Percentiles rank a stretch among this genome's conserved stretches.
phyloP scores from a whole-genome alignment of 768 basidiomycete genomes.

The Hydnomerulius pinastri region DNA sequence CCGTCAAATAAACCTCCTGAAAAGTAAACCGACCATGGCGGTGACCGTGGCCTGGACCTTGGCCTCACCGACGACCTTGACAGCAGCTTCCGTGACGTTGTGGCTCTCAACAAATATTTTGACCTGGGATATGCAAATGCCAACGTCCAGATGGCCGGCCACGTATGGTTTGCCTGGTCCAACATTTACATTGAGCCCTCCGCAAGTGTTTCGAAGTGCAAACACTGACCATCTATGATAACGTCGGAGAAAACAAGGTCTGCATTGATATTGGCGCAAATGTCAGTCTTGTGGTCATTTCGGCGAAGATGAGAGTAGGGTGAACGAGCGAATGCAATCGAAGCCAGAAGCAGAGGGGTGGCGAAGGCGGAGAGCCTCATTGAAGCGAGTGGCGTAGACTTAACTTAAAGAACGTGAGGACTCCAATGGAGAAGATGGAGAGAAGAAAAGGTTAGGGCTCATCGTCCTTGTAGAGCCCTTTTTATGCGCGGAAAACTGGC shows the following conservation, averaged over 20 bases:
- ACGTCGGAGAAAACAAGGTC: conserved; percentile 22
- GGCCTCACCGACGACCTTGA: conserved; percentile 21
- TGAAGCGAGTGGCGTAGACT: conserved; percentile 2
- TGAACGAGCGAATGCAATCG: conserved; percentile 17
- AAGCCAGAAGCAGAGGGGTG: conserved; percentile 19
- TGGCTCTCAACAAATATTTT: conserved; percentile 24
- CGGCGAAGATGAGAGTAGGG: conserved; percentile 1
- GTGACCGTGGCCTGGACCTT: conserved; percentile 23
- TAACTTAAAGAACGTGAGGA: conserved; percentile 1
- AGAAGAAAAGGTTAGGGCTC: not conserved
- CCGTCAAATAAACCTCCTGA: not conserved
- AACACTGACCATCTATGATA: conserved; percentile 7
- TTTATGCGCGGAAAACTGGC: conserved; percentile 4
- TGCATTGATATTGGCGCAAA: conserved; percentile 15
- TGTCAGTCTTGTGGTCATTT: conserved; percentile 9
- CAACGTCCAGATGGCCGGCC: conserved; percentile 29
- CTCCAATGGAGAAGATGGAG: not conserved
- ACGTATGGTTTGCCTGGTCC: conserved; percentile 18
- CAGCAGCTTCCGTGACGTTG: conserved; percentile 22
- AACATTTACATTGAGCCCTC: not conserved
- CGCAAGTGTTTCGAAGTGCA: no score
- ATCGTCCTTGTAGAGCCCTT: not conserved
- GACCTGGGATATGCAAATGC: conserved; percentile 32
- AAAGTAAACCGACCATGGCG: conserved; percentile 21
- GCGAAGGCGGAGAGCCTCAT: conserved; percentile 20